phyloP scores from a whole-genome alignment of 2,329 filamentous ascomycete genomes.

The Neofusicoccum sp. region DNA sequence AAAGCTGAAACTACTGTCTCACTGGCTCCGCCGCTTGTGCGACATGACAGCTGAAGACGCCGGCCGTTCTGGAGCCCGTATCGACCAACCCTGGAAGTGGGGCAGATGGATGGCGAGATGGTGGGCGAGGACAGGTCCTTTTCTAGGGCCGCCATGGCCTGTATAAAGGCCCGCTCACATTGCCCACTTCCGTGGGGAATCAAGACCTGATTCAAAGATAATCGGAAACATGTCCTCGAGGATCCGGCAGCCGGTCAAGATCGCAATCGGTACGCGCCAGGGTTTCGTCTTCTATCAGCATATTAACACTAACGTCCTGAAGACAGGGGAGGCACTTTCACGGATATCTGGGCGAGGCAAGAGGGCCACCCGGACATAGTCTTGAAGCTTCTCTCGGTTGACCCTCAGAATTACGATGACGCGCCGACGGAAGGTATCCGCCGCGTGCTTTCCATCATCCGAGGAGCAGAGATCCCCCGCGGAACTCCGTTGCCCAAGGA shows the following conservation, averaged over 20 bases:
- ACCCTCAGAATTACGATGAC: constrained; percentile 35
- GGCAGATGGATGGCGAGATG: neutral
- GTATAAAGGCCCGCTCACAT: neutral
- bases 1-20: neutral
- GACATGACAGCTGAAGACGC: neutral
- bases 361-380: constrained; percentile 73
- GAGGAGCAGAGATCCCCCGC: constrained; percentile 73
- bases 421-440: constrained; percentile 38
- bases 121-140: neutral
- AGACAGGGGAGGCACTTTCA: constrained; percentile 75
- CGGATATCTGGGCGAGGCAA: constrained; percentile 62
- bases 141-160: neutral
- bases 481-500: constrained; percentile 79
- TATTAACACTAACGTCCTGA: neutral
- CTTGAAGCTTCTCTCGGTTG: constrained; percentile 34
- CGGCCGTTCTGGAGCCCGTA: neutral
- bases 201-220: neutral
- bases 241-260: neutral
- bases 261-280: neutral
- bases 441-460: constrained; percentile 64
- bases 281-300: neutral
- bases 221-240: neutral
- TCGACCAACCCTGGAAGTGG: neutral
- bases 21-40: neutral
- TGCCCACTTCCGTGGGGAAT: neutral